Evolutionary conservation across 2,329 filamentous ascomycete species (phyloP), one percentile per base, ranked within the genome.

Genomic region (Proliferodiscus dingleyae): DNA sequence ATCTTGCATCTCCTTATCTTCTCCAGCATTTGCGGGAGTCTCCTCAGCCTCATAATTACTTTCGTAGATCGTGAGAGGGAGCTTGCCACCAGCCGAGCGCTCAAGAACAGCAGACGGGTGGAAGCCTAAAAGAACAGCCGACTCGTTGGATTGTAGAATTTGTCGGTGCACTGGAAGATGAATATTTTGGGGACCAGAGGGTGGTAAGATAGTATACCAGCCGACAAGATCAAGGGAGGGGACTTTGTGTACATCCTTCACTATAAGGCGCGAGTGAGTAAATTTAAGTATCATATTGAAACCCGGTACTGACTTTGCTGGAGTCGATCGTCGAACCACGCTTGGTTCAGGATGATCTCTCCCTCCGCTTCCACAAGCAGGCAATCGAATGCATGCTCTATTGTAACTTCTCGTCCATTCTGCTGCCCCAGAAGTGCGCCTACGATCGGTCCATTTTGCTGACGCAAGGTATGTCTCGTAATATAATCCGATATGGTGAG

Each of bases 401-500:
- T 83, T 8, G 88, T 95, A 58, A 96, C 85, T 60, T 91, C 83
- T 46, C 89, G 84, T 16, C 91, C 91, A 71, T 89, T 87, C 59
- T 96, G 90, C 62, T 93, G 87, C 13, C 93, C 93, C 5, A 98
- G 70, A n/a, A 98, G 74, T 42, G 85, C 89, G 46, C 93, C 93
- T 3, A 91, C 78, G 15, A 96, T 77, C 13, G 89, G 89, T 0
- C 87, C 87, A 15, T 72, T 66, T 59, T 89, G 83, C 42, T 81
- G 72, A 48, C 93, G 81, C 46, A 95, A 76, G 1, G 84, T 87
- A 66, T 95, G 90, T 49, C 93, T 81, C 47, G 91, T 95, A 65
- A 97, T 89, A 66, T 95, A 94, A 68, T 98, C 93, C 57, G 91
- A 95, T 60, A 98, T 93, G 54, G 87, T 94, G 68, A 98, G 87